phyloP scores from a whole-genome alignment of 371 early-diverging fungal genomes.

The Mortierella sp. region DNA sequence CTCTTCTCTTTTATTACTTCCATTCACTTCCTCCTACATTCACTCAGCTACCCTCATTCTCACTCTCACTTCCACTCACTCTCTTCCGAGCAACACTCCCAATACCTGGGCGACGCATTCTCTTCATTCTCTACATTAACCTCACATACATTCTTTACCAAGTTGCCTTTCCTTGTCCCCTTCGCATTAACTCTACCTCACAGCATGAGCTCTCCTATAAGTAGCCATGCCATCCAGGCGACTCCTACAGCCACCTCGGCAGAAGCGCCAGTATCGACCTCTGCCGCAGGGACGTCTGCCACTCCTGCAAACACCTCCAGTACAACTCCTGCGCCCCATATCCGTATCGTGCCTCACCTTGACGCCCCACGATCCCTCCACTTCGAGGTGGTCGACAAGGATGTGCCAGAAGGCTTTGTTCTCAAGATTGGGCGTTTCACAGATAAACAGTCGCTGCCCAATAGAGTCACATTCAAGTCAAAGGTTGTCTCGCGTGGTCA shows the following conservation, averaged over 20 bases:
- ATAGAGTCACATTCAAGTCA: slow-evolving; percentile 88
- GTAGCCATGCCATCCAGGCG: slow-evolving; percentile 15
- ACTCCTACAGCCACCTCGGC: slow-evolving; percentile 4
- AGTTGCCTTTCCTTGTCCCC: slow-evolving; percentile 24
- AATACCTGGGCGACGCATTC: background rate
- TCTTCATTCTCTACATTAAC: slow-evolving; percentile 1
- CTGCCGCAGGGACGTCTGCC: slow-evolving; percentile 3
- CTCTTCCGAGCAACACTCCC: background rate
- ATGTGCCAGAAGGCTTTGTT: slow-evolving; percentile 73
- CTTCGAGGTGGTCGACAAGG: slow-evolving; percentile 87
- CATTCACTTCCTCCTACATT: background rate
- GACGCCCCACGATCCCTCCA: slow-evolving; percentile 82
- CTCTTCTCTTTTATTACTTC: background rate
- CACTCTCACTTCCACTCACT: background rate
- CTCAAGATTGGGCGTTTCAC: slow-evolving; percentile 88
- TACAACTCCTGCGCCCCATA: slow-evolving; percentile 63
- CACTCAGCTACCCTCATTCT: background rate
- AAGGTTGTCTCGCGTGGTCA: slow-evolving; percentile 95
- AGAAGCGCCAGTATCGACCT: background rate
- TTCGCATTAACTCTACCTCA: slow-evolving; percentile 8
- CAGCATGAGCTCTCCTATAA: slow-evolving; percentile 19
- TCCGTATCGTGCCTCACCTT: slow-evolving; percentile 84
- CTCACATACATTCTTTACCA: background rate
- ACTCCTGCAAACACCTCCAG: slow-evolving; percentile 4
- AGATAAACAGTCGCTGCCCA: slow-evolving; percentile 74